Evolutionary conservation across 345 rosid species (phyloP), one percentile per base, ranked within the genome.

Genomic region (Euphorbia lathyris): DNA sequence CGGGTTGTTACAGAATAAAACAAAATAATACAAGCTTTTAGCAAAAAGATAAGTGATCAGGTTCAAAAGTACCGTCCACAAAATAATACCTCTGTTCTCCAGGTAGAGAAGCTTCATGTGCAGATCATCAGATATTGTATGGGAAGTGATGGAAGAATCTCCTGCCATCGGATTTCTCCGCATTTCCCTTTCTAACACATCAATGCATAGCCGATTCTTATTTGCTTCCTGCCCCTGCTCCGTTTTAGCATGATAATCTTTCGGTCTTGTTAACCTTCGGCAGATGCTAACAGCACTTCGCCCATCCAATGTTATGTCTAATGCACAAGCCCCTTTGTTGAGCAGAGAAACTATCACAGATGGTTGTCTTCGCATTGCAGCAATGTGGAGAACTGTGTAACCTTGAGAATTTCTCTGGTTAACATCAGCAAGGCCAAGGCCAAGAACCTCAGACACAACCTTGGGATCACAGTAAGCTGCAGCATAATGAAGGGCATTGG

Each of bases 401-500:
- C 98, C 99, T 26, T 93, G 79, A 1, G 86, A 82, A 76, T 88
- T 87, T 67, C 86, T 77, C 70, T 78, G 87, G 77, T 88, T 95
- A 51, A 92, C 88, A 79, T 92, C 78, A 78, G 97, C 94, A 73
- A 80, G 77, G 56, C 83, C 76, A 57, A 95, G 80, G 77, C 78
- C 61, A 57, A 95, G 92, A 78, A 95, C 81, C 84, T 92, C 89
- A 3, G 89, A 77, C 40, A 95, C 86, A 66, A 92, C 89, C 81
- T 95, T 95, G 16, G 95, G 88, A 74, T 95, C 98, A 83, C 98
- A 90, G 70, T 95, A 92, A 7, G 97, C 97, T 20, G 86, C 93
- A 71, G 90, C 86, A 63, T 95, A 95, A 80, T 92, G 99, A 68
- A 95, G 87, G 29, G 93, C 98, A 56, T 83, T 71, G 27, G 93